Percentiles rank a stretch among this genome's conserved stretches.
Evolutionary conservation across 2,329 filamentous ascomycete species (phyloP).

Genomic region (Pseudofabraea citricarpa): DNA sequence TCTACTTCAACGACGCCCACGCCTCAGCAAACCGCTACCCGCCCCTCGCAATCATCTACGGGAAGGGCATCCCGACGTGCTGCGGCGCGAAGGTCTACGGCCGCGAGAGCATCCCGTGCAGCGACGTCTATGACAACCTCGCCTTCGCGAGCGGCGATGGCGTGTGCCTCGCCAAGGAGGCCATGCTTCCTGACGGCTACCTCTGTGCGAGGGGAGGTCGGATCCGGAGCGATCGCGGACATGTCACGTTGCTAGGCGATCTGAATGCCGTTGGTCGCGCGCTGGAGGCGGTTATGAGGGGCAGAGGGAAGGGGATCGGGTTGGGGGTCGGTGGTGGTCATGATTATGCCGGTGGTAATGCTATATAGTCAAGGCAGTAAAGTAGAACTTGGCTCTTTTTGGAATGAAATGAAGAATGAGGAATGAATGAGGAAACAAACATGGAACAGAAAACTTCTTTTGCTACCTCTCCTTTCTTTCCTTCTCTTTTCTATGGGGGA

Average conservation of each 20-base stretch:
- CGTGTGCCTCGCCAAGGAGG: constrained; percentile 78
- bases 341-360: neutral
- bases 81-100: constrained; percentile 72
- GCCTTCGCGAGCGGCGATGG: constrained; percentile 86
- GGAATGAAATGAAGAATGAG: too few relatives aligned
- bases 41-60: constrained; percentile 77
- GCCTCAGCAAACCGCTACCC: constrained; percentile 70
- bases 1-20: constrained; percentile 56
- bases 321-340: constrained; percentile 24
- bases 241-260: constrained; percentile 84
- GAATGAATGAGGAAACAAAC: too few relatives aligned
- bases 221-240: constrained; percentile 76
- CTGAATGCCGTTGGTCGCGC: constrained; percentile 74
- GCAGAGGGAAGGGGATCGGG: constrained; percentile 69
- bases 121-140: constrained; percentile 80
- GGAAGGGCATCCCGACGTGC: constrained; percentile 81
- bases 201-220: constrained; percentile 66
- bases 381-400: too few relatives aligned
- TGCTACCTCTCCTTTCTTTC: too few relatives aligned
- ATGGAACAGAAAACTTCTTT: too few relatives aligned
- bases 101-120: constrained; percentile 67
- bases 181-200: constrained; percentile 82
- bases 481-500: too few relatives aligned
- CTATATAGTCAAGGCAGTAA: too few relatives aligned
- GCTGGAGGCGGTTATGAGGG: constrained; percentile 62